phyloP scores from a whole-genome alignment of 306 rosid species.

The Cucurbita moschata region DNA sequence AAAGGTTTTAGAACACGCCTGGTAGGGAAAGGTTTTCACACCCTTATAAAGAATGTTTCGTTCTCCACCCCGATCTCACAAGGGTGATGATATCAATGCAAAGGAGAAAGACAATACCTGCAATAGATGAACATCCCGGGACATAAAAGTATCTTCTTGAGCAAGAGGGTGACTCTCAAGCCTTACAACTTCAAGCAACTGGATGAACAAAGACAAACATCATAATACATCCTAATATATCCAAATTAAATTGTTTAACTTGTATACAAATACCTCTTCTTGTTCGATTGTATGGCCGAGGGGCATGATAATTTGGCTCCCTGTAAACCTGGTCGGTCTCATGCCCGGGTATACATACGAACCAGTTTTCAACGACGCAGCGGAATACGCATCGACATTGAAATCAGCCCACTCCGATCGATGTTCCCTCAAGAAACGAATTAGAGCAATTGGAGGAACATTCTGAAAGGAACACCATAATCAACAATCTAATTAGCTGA shows the following conservation, averaged over 20 bases:
- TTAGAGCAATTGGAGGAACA: conserved; percentile 73
- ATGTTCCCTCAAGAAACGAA: conserved; percentile 88
- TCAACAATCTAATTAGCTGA: background rate
- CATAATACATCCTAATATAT: too few species aligned
- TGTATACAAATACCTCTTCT: conserved; percentile 44
- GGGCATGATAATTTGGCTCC: conserved; percentile 91
- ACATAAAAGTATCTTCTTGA: conserved; percentile 64
- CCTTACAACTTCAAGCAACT: conserved; percentile 88
- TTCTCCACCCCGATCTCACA: too few species aligned
- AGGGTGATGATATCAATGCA: background rate
- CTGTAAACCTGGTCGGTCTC: conserved; percentile 85
- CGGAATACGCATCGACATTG: conserved; percentile 79
- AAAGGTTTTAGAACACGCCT: too few species aligned
- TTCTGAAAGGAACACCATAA: conserved; percentile 33
- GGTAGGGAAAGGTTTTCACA: too few species aligned
- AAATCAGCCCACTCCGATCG: conserved; percentile 99
- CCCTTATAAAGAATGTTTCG: too few species aligned
- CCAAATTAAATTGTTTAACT: too few species aligned
- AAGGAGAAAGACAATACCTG: conserved; percentile 36
- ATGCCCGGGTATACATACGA: conserved; percentile 68
- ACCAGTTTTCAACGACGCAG: conserved; percentile 60
- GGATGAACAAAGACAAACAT: background rate
- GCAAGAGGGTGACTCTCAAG: conserved; percentile 86
- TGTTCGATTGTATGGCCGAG: conserved; percentile 91
- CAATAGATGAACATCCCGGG: conserved; percentile 80